A percentile compares a stretch with the other conserved stretches of the same genome.
phyloP scores from a whole-genome alignment of 2,329 filamentous ascomycete species.

The Phialocephala sp. region DNA sequence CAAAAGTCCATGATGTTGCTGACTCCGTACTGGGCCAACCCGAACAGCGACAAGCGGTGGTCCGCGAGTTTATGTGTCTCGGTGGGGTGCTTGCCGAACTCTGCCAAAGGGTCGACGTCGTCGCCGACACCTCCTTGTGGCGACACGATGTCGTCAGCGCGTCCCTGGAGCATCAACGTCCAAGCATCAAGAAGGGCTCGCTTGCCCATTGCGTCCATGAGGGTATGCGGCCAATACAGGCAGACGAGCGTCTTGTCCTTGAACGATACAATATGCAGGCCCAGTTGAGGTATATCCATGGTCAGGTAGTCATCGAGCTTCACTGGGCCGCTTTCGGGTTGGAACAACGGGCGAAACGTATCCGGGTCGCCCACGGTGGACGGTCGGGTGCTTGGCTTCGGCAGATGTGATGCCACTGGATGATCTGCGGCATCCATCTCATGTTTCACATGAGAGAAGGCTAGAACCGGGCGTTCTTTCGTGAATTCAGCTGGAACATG shows the following conservation, averaged over 20 bases:
- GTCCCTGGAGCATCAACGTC: slow-evolving; percentile 51
- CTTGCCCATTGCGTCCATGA: slow-evolving; percentile 54
- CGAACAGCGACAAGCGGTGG: slow-evolving; percentile 38
- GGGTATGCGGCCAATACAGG: slow-evolving; percentile 53
- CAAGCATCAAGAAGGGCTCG: slow-evolving; percentile 51
- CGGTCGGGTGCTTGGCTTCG: slow-evolving; percentile 41
- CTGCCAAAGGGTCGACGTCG: slow-evolving; percentile 45
- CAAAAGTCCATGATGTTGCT: slow-evolving; percentile 29
- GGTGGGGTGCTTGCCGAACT: slow-evolving; percentile 35
- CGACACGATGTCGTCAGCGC: slow-evolving; percentile 46
- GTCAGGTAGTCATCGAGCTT: slow-evolving; percentile 49
- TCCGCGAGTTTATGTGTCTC: slow-evolving; percentile 40
- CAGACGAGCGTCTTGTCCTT: slow-evolving; percentile 55
- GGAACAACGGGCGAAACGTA: slow-evolving; percentile 39
- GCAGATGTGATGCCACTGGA: slow-evolving; percentile 47
- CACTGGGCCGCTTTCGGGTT: slow-evolving; percentile 37
- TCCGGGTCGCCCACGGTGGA: slow-evolving; percentile 40
- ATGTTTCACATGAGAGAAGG: slow-evolving; percentile 47
- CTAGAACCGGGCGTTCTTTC: slow-evolving; percentile 47
- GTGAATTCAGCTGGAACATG: slow-evolving; percentile 48
- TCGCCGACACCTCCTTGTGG: slow-evolving; percentile 45
- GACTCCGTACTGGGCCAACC: slow-evolving; percentile 42
- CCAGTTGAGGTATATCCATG: slow-evolving; percentile 52
- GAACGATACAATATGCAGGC: slow-evolving; percentile 55
- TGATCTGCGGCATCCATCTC: slow-evolving; percentile 49